Evolutionary conservation across 2,329 filamentous ascomycete species (phyloP).

Genomic region (Ambrosiella beaveri): DNA sequence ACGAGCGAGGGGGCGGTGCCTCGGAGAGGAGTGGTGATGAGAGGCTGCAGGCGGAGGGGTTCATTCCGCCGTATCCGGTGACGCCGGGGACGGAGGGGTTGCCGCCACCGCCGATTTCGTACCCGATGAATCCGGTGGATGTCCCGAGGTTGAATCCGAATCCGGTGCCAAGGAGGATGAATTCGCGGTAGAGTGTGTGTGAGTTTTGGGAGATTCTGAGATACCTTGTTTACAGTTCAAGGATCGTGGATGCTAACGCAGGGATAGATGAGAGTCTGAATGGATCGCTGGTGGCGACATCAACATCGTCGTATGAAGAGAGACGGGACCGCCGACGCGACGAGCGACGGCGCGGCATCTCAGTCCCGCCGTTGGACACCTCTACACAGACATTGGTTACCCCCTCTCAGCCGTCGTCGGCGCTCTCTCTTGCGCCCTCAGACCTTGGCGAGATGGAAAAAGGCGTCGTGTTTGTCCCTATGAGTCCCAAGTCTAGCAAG

Average conservation of each 20-base stretch:
- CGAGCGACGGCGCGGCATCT: constrained; percentile 1
- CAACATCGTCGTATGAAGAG: constrained; percentile 1
- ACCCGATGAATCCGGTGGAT: constrained; percentile 1
- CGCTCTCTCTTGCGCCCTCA: background rate
- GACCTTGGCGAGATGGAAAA: constrained; percentile 1
- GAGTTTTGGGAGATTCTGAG: too few species aligned
- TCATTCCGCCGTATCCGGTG: constrained; percentile 11
- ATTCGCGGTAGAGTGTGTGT: background rate
- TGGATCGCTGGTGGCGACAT: background rate
- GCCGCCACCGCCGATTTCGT: constrained; percentile 11
- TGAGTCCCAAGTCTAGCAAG: constrained; percentile 26
- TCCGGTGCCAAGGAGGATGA: constrained; percentile 4
- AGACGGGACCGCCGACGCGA: constrained; percentile 2
- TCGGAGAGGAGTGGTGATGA: background rate
- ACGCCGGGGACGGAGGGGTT: constrained; percentile 9
- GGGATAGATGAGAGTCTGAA: background rate
- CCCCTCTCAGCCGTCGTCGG: background rate
- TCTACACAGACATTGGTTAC: too few species aligned
- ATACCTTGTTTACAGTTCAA: background rate
- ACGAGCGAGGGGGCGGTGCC: background rate
- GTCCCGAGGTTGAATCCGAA: background rate
- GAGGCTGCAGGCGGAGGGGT: background rate
- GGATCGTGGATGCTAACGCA: background rate
- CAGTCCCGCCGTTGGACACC: background rate
- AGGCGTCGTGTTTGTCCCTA: constrained; percentile 27